These are phyloP conservation scores for Saccharomycopsis schoenii DNA, from an alignment of 805 yeast species.

Conservation along the genomic window DNA sequence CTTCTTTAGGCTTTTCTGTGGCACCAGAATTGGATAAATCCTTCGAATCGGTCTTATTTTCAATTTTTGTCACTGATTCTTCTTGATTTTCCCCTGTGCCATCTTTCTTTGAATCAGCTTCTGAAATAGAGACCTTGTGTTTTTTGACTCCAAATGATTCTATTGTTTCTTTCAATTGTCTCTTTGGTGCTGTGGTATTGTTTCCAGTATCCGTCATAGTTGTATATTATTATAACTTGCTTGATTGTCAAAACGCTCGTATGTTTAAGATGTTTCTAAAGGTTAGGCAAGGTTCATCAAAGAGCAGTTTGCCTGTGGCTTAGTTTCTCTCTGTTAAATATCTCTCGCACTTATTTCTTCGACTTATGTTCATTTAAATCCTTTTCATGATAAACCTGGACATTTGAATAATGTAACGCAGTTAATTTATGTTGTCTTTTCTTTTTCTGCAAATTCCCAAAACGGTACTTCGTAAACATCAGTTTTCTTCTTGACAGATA, in stretches of 20 bases:
- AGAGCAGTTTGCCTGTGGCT: too few species aligned
- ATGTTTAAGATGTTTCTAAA: too few species aligned
- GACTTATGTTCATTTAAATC: not conserved
- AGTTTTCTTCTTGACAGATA: not conserved
- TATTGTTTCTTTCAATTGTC: not conserved
- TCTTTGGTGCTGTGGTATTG: not conserved
- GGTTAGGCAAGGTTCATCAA: too few species aligned
- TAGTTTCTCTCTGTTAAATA: too few species aligned
- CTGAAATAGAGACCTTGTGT: not conserved
- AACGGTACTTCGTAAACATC: not conserved
- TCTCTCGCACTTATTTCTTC: not conserved
- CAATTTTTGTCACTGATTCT: not conserved
- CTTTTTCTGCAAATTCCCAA: not conserved
- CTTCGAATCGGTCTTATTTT: constrained; percentile 14
- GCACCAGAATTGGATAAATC: constrained; percentile 20
- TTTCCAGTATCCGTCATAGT: not conserved
- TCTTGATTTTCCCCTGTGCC: not conserved
- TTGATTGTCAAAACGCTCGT: not conserved
- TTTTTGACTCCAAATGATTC: not conserved
- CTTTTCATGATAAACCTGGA: not conserved
- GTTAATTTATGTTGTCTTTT: not conserved
- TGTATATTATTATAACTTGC: not conserved
- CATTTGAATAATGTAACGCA: not conserved
- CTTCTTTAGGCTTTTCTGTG: constrained; percentile 7
- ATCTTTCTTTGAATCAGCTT: not conserved